Conservation (phyloP, 805 yeast species). For the Lachancea nothofagi region DNA sequence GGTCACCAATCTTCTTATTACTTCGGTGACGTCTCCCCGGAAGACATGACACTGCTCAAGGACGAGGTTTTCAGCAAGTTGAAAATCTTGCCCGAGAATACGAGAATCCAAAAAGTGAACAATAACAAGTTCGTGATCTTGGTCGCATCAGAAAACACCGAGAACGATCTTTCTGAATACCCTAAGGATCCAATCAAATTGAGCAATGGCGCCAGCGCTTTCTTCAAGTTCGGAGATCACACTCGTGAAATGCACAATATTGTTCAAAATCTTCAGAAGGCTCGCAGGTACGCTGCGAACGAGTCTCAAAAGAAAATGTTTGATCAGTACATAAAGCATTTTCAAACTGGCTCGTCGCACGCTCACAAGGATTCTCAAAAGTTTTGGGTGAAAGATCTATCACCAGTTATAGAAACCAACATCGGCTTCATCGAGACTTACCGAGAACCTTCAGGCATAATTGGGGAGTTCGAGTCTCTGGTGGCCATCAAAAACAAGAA, state of each 20-base stretch:
- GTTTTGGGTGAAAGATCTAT: conserved; percentile 81
- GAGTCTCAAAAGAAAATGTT: conserved; percentile 65
- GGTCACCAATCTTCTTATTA: conserved; percentile 78
- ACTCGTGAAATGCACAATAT: conserved; percentile 56
- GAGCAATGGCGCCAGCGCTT: conserved; percentile 38
- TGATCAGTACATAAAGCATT: conserved; percentile 59
- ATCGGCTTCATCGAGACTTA: conserved; percentile 91
- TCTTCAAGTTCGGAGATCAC: conserved; percentile 75
- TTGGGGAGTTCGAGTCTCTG: conserved; percentile 92
- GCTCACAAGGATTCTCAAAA: conserved; percentile 82
- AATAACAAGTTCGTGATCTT: conserved; percentile 48
- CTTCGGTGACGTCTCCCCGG: conserved; percentile 46
- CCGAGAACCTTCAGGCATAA: conserved; percentile 85
- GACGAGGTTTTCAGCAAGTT: conserved; percentile 27
- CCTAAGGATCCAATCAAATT: conserved; percentile 42
- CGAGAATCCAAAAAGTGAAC: conserved; percentile 58
- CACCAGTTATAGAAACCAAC: conserved; percentile 74
- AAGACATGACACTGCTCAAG: conserved; percentile 63
- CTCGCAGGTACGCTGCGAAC: conserved; percentile 63
- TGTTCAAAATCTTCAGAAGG: conserved; percentile 49
- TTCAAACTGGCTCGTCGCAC: conserved; percentile 74
- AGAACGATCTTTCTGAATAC: conserved; percentile 45
- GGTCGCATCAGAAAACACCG: conserved; percentile 57
- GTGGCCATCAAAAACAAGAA: conserved; percentile 88
- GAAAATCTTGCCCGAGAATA: conserved; percentile 58